These are phyloP conservation scores for Deuterostichococcus epilithicus DNA, from an alignment of 139 green algal species.

Conservation along the genomic window DNA sequence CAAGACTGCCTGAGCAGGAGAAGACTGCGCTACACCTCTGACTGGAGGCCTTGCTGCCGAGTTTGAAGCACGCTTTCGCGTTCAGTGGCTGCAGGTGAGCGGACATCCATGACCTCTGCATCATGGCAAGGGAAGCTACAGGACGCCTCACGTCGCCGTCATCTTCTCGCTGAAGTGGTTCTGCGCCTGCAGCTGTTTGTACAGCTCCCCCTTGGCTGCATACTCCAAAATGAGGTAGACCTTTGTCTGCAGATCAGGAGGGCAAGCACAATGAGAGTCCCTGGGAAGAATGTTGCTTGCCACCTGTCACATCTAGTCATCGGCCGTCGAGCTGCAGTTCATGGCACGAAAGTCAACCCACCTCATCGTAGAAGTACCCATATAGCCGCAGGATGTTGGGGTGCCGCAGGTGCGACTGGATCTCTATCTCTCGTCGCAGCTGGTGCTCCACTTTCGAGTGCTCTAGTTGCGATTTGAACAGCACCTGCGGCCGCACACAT, in stretches of 20 bases:
- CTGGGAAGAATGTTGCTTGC: neutral
- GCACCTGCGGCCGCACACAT: conserved; percentile 63
- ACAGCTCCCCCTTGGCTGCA: conserved; percentile 91
- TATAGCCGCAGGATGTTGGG: conserved; percentile 97
- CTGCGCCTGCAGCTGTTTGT: conserved; percentile 88
- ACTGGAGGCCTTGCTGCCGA: neutral
- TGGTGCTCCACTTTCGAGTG: conserved; percentile 96
- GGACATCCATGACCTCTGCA: no score
- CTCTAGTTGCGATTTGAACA: conserved; percentile 97
- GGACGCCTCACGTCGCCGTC: conserved; percentile 70
- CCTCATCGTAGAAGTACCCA: conserved; percentile 95
- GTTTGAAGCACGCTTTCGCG: no score
- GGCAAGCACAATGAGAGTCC: neutral
- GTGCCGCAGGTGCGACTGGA: conserved; percentile 96
- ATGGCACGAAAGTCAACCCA: conserved; percentile 9
- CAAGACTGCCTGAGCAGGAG: no score
- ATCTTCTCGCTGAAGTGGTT: conserved; percentile 77
- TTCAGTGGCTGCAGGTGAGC: no score
- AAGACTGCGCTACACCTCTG: no score
- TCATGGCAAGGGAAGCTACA: neutral
- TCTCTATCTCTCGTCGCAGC: conserved; percentile 96
- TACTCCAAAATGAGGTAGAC: conserved; percentile 99
- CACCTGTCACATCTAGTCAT: neutral
- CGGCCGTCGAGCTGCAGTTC: neutral
- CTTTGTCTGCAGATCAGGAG: conserved; percentile 40